Percentiles rank a stretch among this genome's conserved stretches.
phyloP scores from a whole-genome alignment of 768 basidiomycete species.

The Boletus edulis region DNA sequence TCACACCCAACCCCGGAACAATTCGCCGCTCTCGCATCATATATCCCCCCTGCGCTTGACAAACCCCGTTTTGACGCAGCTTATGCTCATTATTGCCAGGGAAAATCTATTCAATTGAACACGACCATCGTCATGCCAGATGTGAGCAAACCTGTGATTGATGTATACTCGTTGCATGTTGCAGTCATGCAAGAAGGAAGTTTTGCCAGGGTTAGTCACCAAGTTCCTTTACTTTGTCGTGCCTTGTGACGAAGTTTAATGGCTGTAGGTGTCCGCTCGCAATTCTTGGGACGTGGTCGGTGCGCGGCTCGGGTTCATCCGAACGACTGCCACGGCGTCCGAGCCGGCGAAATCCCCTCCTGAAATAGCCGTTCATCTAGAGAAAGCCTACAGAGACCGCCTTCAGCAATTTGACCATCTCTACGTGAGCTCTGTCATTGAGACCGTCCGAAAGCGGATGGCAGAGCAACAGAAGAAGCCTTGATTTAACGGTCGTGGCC shows the following conservation, averaged over 20 bases:
- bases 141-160: slow-evolving; percentile 21
- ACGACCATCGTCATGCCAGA: slow-evolving; percentile 32
- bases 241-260: slow-evolving; percentile 1
- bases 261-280: slow-evolving; percentile 20
- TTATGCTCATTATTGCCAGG: slow-evolving; percentile 30
- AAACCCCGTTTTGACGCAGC: slow-evolving; percentile 26
- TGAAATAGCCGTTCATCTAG: slow-evolving; percentile 26
- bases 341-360: slow-evolving; percentile 24
- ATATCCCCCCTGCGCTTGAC: slow-evolving; percentile 29
- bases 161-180: slow-evolving; percentile 30
- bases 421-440: slow-evolving; percentile 32
- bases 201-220: slow-evolving; percentile 23
- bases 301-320: slow-evolving; percentile 26
- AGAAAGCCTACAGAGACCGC: slow-evolving; percentile 27
- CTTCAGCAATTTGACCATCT: slow-evolving; percentile 34
- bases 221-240: slow-evolving; percentile 1
- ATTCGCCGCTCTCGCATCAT: slow-evolving; percentile 25
- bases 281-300: slow-evolving; percentile 29
- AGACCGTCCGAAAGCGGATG: slow-evolving; percentile 32
- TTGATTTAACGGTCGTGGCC: slow-evolving; percentile 13
- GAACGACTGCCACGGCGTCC: slow-evolving; percentile 19
- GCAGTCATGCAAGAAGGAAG: slow-evolving; percentile 34
- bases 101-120: slow-evolving; percentile 23
- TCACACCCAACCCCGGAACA: slow-evolving; percentile 23
- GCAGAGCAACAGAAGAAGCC: slow-evolving; percentile 31